Evolutionary conservation across 345 rosid genomes (phyloP), one percentile per base, ranked within the genome.

Genomic region (Firmiana major): DNA sequence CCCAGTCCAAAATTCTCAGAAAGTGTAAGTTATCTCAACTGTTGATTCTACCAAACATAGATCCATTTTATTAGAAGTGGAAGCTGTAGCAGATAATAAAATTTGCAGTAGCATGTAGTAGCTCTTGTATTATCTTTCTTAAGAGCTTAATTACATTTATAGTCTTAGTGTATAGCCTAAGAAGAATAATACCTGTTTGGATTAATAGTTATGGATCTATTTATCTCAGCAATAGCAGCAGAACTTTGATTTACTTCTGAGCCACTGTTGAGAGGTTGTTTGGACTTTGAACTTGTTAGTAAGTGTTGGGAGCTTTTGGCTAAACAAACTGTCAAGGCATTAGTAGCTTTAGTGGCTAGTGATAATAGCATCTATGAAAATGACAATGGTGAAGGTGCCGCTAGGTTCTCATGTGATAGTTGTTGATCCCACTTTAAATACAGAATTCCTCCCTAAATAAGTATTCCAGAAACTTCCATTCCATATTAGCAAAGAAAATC

Each of bases 1-100:
- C 98, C 98, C 80, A 96, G 97, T 75, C 99, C 98, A 79, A 92
- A 89, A 72, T 96, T 96, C 84, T 93, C 98, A 73, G 98, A 96
- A 90, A 96, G 98, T 85, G 99, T 96, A 86, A 90, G 97, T 88
- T 43, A 69, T 62, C 72, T 62, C 42, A 64, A 40, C 21, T 65
- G 16, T 74, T 77, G 66, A 60, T 63, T 62, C n/a, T 53, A 31
- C 59, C 46, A 75, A 75, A 19, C 16, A 48, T 31, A 19, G 5
- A 12, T 75, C 65, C 76, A 31, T 34, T 75, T 71, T 49, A 75
- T n/a, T 13, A 26, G 34, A 19, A 63, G 34, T 38, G 48, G 16
- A 45, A 75, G 71, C 49, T 13, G n/a, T 48, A 34, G 58, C 62
- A 75, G 43, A 63, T 38, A 48, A 4, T 43, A 49, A 36, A 31